phyloP scores from a whole-genome alignment of 2,329 filamentous ascomycete species.

The Microdochium paspali region DNA sequence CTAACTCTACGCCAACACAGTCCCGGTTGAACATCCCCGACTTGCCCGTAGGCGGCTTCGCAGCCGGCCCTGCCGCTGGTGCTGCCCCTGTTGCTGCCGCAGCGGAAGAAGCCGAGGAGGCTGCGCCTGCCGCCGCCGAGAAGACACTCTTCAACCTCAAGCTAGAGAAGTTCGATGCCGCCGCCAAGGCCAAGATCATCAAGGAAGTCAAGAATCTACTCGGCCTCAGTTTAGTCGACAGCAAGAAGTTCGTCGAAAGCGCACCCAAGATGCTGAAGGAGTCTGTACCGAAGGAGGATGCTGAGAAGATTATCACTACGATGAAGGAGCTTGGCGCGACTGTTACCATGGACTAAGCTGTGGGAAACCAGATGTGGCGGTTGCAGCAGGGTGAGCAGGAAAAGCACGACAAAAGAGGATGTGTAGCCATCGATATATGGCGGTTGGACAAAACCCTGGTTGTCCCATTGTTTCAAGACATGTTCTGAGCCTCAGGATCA shows the following conservation, averaged over 20 bases:
- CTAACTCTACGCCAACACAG: constrained; percentile 33
- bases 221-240: constrained; percentile 92
- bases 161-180: constrained; percentile 80
- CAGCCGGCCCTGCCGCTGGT: constrained; percentile 56
- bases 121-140: constrained; percentile 82
- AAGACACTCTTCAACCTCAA: constrained; percentile 97
- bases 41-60: constrained; percentile 87
- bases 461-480: constrained; percentile 1
- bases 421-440: background rate
- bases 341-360: constrained; percentile 75
- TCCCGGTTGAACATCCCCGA: constrained; percentile 95
- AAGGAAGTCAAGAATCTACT: constrained; percentile 98
- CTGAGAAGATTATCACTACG: constrained; percentile 93
- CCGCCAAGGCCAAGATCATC: constrained; percentile 95
- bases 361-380: background rate
- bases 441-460: background rate
- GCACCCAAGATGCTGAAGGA: constrained; percentile 99
- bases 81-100: constrained; percentile 52
- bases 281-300: constrained; percentile 96
- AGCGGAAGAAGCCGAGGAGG: constrained; percentile 75
- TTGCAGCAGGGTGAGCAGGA: background rate
- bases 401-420: background rate
- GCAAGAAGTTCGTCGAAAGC: constrained; percentile 99
- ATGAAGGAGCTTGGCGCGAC: constrained; percentile 90
- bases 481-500: background rate